These are phyloP conservation scores for Aquilaria malaccensis DNA, from an alignment of 345 rosid genomes.

Conservation along the genomic window DNA sequence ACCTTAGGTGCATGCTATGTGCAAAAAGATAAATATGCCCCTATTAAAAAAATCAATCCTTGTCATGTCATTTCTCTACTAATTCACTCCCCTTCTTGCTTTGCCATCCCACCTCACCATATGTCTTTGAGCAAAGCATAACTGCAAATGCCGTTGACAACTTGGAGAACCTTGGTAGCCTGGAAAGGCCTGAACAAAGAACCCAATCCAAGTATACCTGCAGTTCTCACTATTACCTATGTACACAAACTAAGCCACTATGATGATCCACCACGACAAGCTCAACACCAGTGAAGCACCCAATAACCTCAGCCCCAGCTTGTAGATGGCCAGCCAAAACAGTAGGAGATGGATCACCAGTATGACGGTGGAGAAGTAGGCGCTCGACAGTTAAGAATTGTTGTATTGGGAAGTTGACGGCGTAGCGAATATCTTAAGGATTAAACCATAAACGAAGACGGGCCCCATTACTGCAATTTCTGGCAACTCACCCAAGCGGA, in stretches of 20 bases:
- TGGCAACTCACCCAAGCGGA: conserved; percentile 35
- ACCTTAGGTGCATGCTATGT: no score
- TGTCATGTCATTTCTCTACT: no score
- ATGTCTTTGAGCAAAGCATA: conserved; percentile 43
- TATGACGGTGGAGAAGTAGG: conserved; percentile 34
- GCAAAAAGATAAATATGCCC: no score
- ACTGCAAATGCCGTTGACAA: conserved; percentile 46
- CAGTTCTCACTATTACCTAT: conserved; percentile 32
- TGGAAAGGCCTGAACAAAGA: conserved; percentile 32
- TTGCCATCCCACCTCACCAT: no score
- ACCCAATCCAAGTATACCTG: conserved; percentile 35
- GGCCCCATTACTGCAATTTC: conserved; percentile 42
- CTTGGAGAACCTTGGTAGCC: conserved; percentile 34
- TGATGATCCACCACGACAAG: conserved; percentile 44
- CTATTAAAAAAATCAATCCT: no score
- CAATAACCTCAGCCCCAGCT: conserved; percentile 27
- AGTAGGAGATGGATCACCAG: conserved; percentile 26
- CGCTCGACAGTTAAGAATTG: conserved; percentile 42
- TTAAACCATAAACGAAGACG: conserved; percentile 39
- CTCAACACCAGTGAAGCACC: conserved; percentile 43
- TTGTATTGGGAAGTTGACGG: conserved; percentile 50
- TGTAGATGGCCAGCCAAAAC: conserved; percentile 34
- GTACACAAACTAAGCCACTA: conserved; percentile 36
- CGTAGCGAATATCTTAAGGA: conserved; percentile 50
- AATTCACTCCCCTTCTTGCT: no score